Conservation (phyloP, 176 grass and related monocot genomes). For the Alloteropsis semialata region DNA sequence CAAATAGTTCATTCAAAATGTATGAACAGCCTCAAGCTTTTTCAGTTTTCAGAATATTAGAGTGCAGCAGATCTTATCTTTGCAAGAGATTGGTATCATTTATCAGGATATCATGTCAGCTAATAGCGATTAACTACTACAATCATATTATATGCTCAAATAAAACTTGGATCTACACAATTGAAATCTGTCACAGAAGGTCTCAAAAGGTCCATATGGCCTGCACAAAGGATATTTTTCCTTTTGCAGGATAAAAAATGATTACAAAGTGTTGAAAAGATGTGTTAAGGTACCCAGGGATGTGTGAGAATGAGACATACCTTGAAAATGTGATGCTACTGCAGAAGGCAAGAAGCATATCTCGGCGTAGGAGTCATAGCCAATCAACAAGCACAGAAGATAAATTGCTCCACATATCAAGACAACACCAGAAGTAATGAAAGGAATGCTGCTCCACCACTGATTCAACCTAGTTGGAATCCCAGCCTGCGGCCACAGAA, state of each 20-base stretch:
- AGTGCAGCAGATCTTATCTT: background rate
- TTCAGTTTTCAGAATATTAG: background rate
- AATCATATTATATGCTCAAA: background rate
- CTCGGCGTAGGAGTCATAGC: slow-evolving; percentile 80
- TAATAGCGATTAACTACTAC: background rate
- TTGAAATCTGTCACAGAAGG: background rate
- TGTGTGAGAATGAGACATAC: slow-evolving; percentile 30
- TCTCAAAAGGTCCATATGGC: background rate
- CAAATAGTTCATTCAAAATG: background rate
- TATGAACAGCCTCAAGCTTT: background rate
- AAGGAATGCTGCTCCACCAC: slow-evolving; percentile 84
- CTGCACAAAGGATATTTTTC: background rate
- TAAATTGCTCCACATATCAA: slow-evolving; percentile 75
- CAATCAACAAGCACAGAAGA: slow-evolving; percentile 76
- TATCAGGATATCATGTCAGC: background rate
- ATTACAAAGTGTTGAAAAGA: background rate
- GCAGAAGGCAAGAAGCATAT: slow-evolving; percentile 92
- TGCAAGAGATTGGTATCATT: background rate
- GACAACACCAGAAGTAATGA: slow-evolving; percentile 78
- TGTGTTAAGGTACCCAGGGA: background rate
- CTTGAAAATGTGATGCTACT: slow-evolving; percentile 82
- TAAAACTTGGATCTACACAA: background rate
- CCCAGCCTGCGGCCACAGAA: slow-evolving; percentile 58
- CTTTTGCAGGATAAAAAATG: background rate
- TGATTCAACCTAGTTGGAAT: slow-evolving; percentile 79